Evolutionary conservation across 2,329 filamentous ascomycete species (phyloP), one percentile per base, ranked within the genome.

Genomic region (Botryosphaeria dothidea): DNA sequence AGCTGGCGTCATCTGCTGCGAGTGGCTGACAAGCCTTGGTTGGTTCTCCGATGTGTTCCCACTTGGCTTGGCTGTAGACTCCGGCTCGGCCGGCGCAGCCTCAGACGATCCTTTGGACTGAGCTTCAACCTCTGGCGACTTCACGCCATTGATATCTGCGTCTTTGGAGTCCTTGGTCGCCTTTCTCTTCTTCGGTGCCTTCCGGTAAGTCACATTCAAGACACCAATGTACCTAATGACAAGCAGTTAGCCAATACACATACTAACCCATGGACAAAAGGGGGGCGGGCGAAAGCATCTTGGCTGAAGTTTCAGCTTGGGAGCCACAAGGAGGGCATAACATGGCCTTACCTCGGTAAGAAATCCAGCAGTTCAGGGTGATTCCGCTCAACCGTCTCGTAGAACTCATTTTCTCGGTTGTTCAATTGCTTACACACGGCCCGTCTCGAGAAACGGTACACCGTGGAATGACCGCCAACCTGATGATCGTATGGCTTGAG

Each of bases 341-440:
- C 67, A 49, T 45, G 17, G 51, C 68, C 78, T 68, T 78, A 79
- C 77, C 93, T 92, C 69, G 95, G 95, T 68, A 99, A 84, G 75
- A 98, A 99, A 46, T 91, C 88, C 66, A 99, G 82, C 72, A 99
- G 84, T 74, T 97, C 91, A 68, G 93, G 92, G 78, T 99, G 94
- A 70, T 92, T 88, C 72, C 88, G 88, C 81, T 99, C 95, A 72
- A 98, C 92, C 63, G 90, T 95, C 79, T 99, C 95, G 78, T 99
- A 99, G 75, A 99, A 99, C 79, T 97, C 92, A 78, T 99, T 99
- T 76, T 99, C 95, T 73, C 94, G 87, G 76, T 97, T 99, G 78
- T 97, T 99, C 73, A 99, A 86, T 79, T 97, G 93, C 79, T 99
- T 99, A 84, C 95, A 99, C 11, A 99, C 93, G 64, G 95, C 95